Evolutionary conservation across 169 alveolate genomes (phyloP).

Genomic region (Sarcocystis neurona): DNA sequence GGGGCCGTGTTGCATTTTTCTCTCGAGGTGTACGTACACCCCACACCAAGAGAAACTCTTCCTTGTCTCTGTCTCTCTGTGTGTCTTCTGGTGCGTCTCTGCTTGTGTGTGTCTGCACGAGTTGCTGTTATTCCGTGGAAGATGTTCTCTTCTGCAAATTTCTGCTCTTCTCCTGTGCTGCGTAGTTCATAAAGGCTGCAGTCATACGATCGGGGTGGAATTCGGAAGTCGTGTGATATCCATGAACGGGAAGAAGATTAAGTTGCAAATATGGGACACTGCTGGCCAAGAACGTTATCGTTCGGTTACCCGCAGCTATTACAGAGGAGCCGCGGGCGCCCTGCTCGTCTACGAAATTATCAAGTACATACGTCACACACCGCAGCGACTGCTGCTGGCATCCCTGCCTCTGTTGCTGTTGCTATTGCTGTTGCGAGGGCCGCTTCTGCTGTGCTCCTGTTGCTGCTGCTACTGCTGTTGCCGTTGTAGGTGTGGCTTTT

Average conservation of each 20-base stretch:
- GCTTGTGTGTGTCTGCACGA: not conserved
- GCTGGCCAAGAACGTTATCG: constrained; percentile 91
- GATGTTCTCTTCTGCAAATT: constrained; percentile 1
- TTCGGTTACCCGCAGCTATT: constrained; percentile 83
- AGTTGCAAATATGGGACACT: constrained; percentile 94
- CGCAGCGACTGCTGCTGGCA: not conserved
- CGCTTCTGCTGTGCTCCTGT: not conserved
- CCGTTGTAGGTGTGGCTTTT: no score
- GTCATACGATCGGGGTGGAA: constrained; percentile 85
- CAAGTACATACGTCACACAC: constrained; percentile 81
- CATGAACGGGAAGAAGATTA: constrained; percentile 75
- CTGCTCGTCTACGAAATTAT: constrained; percentile 85
- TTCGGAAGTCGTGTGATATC: constrained; percentile 74
- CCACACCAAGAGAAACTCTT: no score
- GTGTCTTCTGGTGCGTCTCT: not conserved
- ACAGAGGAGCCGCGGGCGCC: constrained; percentile 92
- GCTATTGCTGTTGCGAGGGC: not conserved
- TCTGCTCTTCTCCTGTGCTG: not conserved
- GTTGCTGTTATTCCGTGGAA: not conserved
- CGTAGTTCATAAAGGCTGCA: constrained; percentile 76
- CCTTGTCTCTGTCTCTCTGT: not conserved
- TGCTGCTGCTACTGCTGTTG: no score
- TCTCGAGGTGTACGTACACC: no score
- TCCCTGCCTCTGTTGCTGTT: not conserved
- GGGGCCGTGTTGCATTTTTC: no score